Evolutionary conservation across 2,329 filamentous ascomycete genomes (phyloP), one percentile per base, ranked within the genome.

Genomic region (Talaromyces pinophilus): DNA sequence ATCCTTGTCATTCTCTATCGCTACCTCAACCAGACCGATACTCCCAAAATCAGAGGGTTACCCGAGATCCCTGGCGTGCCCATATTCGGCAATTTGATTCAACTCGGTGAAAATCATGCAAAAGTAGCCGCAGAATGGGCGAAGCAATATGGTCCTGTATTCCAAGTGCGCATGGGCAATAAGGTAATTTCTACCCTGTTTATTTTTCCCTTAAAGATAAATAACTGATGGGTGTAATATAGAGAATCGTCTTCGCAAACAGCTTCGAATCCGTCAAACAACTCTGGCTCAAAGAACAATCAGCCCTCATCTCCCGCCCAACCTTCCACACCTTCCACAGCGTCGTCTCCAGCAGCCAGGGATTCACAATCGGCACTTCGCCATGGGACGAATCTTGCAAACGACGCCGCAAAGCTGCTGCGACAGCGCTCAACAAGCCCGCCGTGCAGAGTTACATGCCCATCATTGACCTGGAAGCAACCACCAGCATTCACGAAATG

Each of bases 351-450:
- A 87, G 84, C 40, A 91, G 89, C 0, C 89, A 92, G 71, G 91
- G 91, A 5, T 91, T 92, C 77, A 94, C 91, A 0, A 92, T 95
- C 68, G 92, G 92, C 1, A 92, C 91, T 0, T 93, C 90, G 0
- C 91, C 92, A 0, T 95, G 91, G 89, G 90, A 93, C 68, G 91
- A 92, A 61, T 92, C 88, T 1, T 92, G 90, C 79, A 94, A 93
- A 77, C 82, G 84, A 28, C 85, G 91, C 10, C 86, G 92, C 69
- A 93, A 92, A 80, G 91, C 90, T 0, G 91, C 91, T 1, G 91
- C 90, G 3, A 92, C 91, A 0, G 91, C 92, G 0, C 83, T 94
- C 25, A 93, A 93, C 75, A 85, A 89, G 0, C 90, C 91, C 0
- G 88, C 91, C 0, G 86, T 91, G 1, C 89, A 92, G 72, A 88